phyloP scores from a whole-genome alignment of 2,329 filamentous ascomycete genomes.

The Nemania abortiva region DNA sequence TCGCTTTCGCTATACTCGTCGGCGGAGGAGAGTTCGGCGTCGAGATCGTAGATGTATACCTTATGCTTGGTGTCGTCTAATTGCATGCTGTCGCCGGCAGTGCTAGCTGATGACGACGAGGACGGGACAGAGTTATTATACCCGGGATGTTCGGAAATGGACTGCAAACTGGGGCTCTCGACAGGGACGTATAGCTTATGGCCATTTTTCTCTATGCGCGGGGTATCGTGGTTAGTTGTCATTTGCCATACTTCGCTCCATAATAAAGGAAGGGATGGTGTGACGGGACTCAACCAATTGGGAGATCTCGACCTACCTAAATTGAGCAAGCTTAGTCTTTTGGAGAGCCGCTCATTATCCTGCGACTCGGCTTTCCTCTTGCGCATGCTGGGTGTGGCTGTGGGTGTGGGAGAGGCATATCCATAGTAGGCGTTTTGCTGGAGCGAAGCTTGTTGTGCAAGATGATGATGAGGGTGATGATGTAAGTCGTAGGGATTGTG shows the following conservation, averaged over 20 bases:
- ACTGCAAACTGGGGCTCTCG: conserved; percentile 58
- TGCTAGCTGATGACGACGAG: conserved; percentile 34
- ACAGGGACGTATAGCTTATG: conserved; percentile 75
- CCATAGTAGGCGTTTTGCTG: conserved; percentile 24
- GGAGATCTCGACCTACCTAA: conserved; percentile 69
- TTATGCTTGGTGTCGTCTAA: conserved; percentile 88
- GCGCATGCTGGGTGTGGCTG: conserved; percentile 52
- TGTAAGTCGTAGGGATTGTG: conserved; percentile 35
- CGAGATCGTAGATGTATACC: conserved; percentile 91
- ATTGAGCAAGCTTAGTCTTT: conserved; percentile 84
- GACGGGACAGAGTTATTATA: conserved; percentile 32
- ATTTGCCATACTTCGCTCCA: conserved; percentile 43
- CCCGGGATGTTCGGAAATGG: conserved; percentile 35
- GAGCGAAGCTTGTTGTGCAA: conserved; percentile 1
- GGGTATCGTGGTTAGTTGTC: conserved; percentile 43
- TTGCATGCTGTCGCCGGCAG: conserved; percentile 73
- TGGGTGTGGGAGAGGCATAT: conserved; percentile 42
- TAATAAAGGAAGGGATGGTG: conserved; percentile 18
- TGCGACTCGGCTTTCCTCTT: conserved; percentile 73
- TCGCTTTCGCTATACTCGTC: conserved; percentile 34
- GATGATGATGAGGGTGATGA: conserved; percentile 20
- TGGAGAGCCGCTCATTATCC: conserved; percentile 81
- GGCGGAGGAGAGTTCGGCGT: conserved; percentile 79
- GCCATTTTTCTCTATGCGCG: conserved; percentile 68
- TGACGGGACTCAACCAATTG: neutral